Base-by-base conservation (phyloP, 1,284 basidiomycete species). In the Thecaphora thlaspeos region DNA sequence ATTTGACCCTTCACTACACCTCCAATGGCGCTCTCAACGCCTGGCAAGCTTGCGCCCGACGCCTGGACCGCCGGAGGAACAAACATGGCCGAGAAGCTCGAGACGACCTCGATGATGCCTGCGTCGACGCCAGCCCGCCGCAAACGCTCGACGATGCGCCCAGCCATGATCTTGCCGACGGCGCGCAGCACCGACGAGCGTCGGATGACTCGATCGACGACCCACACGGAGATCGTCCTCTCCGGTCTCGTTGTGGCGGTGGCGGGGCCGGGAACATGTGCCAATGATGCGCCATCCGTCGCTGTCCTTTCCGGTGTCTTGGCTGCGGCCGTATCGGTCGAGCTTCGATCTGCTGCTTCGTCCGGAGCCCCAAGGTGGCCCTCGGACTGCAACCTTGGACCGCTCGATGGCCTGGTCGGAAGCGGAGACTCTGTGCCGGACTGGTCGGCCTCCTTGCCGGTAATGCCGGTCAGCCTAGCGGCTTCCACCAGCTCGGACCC, bases 11-110 rank as follows among this genome's bases (percentile, higher is more conserved):
- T n/a, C n/a, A n/a, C n/a, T n/a, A n/a, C n/a, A n/a, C n/a, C n/a
- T n/a, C n/a, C n/a, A n/a, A n/a, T n/a, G n/a, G n/a, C 39, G 4
- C 17, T 12, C 17, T 40, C 41, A 7, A n/a, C 38, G 7, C 18
- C 28, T 12, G 36, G 12, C 30, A 28, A 11, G 26, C 11, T 5
- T 7, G 26, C 26, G 26, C 26, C 26, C 26, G 26, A 28, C 7
- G 26, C 11, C 26, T 28, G n/a, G 47, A 37, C 41, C n/a, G 48
- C 32, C 14, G 56, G 62, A 9, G 62, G 62, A 11, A 61, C 22
- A 26, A 56, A 64, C 18, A 43, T 39, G 4, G 46, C 57, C n/a
- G 57, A 53, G 45, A 64, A 64, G 39, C 30, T 48, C 14, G 47
- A 49, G 1, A 53, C 50, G 4, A 52, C 53, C n/a, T 45, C 38